A percentile compares a stretch with the other conserved stretches of the same genome.
These are phyloP conservation scores for Fonsecaea monophora DNA, from an alignment of 2,329 filamentous ascomycete species.

Conservation along the genomic window DNA sequence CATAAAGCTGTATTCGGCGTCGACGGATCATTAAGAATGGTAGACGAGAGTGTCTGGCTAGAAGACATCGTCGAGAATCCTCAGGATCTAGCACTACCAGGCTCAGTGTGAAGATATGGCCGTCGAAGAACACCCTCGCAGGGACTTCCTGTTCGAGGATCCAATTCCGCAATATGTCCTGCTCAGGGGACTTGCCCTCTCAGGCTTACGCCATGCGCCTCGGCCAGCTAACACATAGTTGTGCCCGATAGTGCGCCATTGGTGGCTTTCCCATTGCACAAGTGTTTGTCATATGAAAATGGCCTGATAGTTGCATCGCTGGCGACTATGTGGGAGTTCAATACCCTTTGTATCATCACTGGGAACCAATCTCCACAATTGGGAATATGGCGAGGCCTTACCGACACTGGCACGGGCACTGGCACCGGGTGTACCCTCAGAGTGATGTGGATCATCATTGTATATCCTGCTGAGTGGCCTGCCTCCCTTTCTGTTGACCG, in stretches of 20 bases:
- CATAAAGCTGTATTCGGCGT: constrained; percentile 13
- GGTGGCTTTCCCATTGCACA: not conserved
- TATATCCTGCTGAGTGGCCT: too few relatives aligned
- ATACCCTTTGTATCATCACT: not conserved
- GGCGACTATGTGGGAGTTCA: not conserved
- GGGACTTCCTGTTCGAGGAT: not conserved
- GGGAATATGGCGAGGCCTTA: too few relatives aligned
- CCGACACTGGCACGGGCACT: too few relatives aligned
- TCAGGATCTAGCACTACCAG: not conserved
- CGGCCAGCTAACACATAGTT: too few relatives aligned
- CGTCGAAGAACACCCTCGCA: not conserved
- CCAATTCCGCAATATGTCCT: not conserved
- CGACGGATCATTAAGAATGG: constrained; percentile 17
- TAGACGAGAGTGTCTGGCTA: constrained; percentile 25
- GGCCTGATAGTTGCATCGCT: not conserved
- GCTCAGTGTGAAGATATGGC: not conserved
- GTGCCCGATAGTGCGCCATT: not conserved
- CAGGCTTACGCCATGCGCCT: too few relatives aligned
- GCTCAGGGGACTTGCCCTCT: not conserved
- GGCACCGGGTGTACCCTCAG: too few relatives aligned
- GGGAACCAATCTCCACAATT: too few relatives aligned
- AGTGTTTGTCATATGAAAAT: not conserved
- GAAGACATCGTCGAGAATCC: constrained; percentile 13
- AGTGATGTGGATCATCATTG: too few relatives aligned
- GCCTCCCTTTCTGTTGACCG: too few relatives aligned